Conservation (phyloP, 768 basidiomycete genomes). For the Sutorius australiensis region DNA sequence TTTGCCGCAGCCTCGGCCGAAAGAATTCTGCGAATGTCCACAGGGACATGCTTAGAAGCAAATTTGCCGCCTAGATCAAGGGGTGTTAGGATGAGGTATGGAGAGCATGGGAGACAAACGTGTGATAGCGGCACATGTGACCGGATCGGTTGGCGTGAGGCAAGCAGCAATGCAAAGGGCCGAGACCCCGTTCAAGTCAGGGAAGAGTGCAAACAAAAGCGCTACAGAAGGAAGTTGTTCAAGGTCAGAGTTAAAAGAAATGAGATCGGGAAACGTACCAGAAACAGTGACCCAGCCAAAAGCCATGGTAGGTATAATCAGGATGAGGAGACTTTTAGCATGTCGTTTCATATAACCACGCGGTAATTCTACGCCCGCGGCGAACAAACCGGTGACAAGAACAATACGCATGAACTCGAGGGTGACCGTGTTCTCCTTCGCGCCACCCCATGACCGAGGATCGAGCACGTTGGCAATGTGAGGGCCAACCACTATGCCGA, state of each 20-base stretch:
- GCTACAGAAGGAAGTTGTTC: slow-evolving; percentile 35
- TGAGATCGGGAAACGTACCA: slow-evolving; percentile 35
- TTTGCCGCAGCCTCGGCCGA: slow-evolving; percentile 92
- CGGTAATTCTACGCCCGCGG: slow-evolving; percentile 93
- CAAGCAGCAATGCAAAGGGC: slow-evolving; percentile 86
- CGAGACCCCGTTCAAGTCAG: slow-evolving; percentile 64
- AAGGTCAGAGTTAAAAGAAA: neutral
- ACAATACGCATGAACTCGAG: slow-evolving; percentile 85
- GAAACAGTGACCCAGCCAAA: slow-evolving; percentile 79
- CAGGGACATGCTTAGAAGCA: slow-evolving; percentile 65
- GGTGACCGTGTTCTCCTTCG: slow-evolving; percentile 56
- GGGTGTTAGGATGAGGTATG: neutral
- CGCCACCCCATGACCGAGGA: slow-evolving; percentile 74
- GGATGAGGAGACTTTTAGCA: slow-evolving; percentile 59
- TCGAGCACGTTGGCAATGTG: slow-evolving; percentile 67
- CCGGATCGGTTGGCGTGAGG: slow-evolving; percentile 92
- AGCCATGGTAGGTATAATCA: slow-evolving; percentile 86
- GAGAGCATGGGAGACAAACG: slow-evolving; percentile 36
- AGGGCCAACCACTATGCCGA: slow-evolving; percentile 62
- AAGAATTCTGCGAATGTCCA: slow-evolving; percentile 73
- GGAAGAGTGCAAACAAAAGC: slow-evolving; percentile 70
- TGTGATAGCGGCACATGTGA: slow-evolving; percentile 82
- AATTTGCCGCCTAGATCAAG: slow-evolving; percentile 56
- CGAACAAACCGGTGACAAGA: slow-evolving; percentile 88
- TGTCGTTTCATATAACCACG: slow-evolving; percentile 79